Base-by-base conservation (phyloP, 495 filamentous ascomycete genomes). In the Penicillium salamii region DNA sequence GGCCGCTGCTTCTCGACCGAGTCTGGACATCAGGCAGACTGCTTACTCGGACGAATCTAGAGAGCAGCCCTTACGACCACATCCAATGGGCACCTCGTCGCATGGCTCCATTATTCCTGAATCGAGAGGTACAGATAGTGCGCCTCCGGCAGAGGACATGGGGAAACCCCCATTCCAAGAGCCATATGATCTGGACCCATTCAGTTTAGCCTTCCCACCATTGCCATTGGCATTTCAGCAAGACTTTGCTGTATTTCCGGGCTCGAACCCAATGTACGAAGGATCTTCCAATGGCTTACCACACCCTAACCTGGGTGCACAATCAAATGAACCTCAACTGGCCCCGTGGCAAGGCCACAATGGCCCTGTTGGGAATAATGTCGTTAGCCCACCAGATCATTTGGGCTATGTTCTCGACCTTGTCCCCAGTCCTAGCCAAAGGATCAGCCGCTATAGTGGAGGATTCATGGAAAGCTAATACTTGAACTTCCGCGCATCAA, bases 141-240 rank as follows among this genome's bases (percentile, higher is more conserved):
- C 8, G 8, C 23, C 23, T 8, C 8, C 23, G 23, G 23, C 23
- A 11, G 42, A 29, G 29, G 14, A 47, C 38, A 31, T 53, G 35
- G 47, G 20, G 21, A 52, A n/a, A 35, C 13, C 34, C 20, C 45
- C 42, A 53, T 20, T 26, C 6, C 44, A 28, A 33, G 54, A 59
- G 18, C 46, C 54, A 12, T 53, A 49, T 12, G 41, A 46, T n/a
- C 50, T 58, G 20, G 34, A 52, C 8, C 24, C 55, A 7, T 59
- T 69, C 35, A 62, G 63, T 14, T 44, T 71, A 3, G 68, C 68
- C 0, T 71, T 66, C 29, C 68, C 66, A 37, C 68, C 68, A 7
- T 57, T 71, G 2, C 68, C 68, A 3, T 51, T 58, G 5, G 53
- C 63, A 0, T 66, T 71, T 34, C 63, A 69, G 46, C 65, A 54